Conservation (phyloP, 352 stramenopile species). For the Blastocystis sp. region DNA sequence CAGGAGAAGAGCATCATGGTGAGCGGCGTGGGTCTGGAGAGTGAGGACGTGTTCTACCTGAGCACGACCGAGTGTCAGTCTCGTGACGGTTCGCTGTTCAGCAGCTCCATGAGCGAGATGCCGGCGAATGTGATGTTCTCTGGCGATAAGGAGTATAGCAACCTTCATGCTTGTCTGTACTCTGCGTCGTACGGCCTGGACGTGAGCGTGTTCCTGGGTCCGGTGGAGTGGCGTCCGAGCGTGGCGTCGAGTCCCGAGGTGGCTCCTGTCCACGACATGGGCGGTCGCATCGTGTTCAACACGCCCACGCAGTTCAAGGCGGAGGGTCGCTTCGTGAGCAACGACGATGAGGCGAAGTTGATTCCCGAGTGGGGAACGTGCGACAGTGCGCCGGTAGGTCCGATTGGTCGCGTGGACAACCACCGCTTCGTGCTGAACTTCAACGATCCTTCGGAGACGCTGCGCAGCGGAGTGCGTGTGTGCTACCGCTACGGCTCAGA, state of each 20-base stretch:
- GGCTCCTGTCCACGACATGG: conserved; percentile 1
- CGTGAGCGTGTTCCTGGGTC: conserved; percentile 1
- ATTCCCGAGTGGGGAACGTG: conserved; percentile 28
- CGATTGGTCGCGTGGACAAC: neutral
- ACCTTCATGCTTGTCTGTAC: conserved; percentile 16
- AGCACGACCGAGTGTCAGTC: neutral
- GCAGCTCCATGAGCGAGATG: neutral
- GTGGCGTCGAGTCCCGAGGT: neutral
- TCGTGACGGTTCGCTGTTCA: neutral
- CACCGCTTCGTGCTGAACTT: neutral
- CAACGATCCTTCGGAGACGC: neutral
- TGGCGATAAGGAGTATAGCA: neutral
- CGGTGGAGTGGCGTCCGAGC: neutral
- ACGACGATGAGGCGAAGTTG: conserved; percentile 14
- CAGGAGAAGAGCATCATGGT: conserved; percentile 9
- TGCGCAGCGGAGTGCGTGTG: neutral
- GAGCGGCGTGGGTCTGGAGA: neutral
- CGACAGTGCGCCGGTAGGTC: neutral
- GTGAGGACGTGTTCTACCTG: conserved; percentile 11
- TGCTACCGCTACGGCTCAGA: conserved; percentile 22
- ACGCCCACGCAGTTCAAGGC: neutral
- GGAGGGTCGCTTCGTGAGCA: neutral
- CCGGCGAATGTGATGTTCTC: neutral
- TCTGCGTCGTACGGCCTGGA: neutral
- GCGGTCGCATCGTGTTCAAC: conserved; percentile 33